Evolutionary conservation across 805 yeast genomes (phyloP).

Genomic region (Naumovozyma castellii): DNA sequence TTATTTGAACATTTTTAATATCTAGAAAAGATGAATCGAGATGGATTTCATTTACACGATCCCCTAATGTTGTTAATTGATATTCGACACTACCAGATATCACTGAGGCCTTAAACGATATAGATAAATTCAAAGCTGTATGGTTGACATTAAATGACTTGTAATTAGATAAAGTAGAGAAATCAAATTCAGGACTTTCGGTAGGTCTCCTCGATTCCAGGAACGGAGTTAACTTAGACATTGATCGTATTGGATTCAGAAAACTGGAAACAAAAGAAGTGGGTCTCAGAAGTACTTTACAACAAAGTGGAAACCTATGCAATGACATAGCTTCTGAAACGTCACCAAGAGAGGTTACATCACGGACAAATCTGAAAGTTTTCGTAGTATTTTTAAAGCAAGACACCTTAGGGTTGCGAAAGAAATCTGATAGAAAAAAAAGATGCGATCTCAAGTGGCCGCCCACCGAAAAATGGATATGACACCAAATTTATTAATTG

Average conservation of each 20-base stretch:
- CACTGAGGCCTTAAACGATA: slow-evolving; percentile 44
- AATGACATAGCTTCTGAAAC: not conserved
- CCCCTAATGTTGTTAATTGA: slow-evolving; percentile 30
- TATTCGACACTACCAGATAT: slow-evolving; percentile 49
- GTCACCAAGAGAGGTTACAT: not conserved
- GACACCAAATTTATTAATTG: too few relatives aligned
- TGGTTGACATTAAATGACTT: slow-evolving; percentile 38
- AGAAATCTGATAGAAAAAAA: too few relatives aligned
- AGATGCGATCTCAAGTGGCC: too few relatives aligned
- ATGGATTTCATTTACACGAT: slow-evolving; percentile 32
- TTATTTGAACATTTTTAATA: slow-evolving; percentile 37
- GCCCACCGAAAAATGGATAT: too few relatives aligned
- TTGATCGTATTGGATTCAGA: not conserved
- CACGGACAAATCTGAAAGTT: too few relatives aligned
- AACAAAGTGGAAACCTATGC: not conserved
- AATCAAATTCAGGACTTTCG: slow-evolving; percentile 48
- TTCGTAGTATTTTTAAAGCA: too few relatives aligned
- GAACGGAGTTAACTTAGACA: slow-evolving; percentile 20
- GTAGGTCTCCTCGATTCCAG: slow-evolving; percentile 25
- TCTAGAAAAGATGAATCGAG: slow-evolving; percentile 63
- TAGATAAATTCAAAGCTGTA: slow-evolving; percentile 44
- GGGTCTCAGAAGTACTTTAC: not conserved
- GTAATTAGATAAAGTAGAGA: slow-evolving; percentile 74
- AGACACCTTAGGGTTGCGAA: too few relatives aligned
- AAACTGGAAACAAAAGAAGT: not conserved